Evolutionary conservation across 2,329 filamentous ascomycete species (phyloP), one percentile per base, ranked within the genome.

Genomic region (Myotisia sp.): DNA sequence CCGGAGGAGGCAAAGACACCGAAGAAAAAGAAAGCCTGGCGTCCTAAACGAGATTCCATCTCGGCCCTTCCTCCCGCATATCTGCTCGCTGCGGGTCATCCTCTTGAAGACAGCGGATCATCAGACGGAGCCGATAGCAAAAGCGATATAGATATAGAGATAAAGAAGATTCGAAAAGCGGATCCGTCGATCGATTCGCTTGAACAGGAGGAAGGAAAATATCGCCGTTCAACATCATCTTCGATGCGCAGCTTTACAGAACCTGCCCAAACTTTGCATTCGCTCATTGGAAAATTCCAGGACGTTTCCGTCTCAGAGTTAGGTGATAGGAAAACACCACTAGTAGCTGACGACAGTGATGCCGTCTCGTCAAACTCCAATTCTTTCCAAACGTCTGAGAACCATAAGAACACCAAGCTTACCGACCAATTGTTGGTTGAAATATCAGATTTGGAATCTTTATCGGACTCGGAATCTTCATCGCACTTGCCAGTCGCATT

Each of bases 1-100:
- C 82, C 82, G 0, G 74, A 81, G 46, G 65, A 70, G 37, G 75
- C 76, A 7, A 65, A 70, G 44, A 71, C 70, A 1, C 78, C 76
- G 2, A 61, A 72, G 33, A 75, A 68, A 48, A 79, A 76, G 57
- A 72, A 67, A 42, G 75, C 79, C 9, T 83, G 79, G 74, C 76
- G 68, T 18, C 74, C 77, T 1, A 67, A 69, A 48, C 59, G 33
- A 10, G 33, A 35, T 22, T 21, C 36, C n/a, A 29, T 34, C 24
- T 14, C 33, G 19, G 32, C 36, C n/a, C 26, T 32, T 12, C 19
- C 31, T 8, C 31, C 38, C 17, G 14, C 36, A 9, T 33, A 37
- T 17, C 37, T 42, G 36, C 31, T 33, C 22, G 31, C 29, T 20
- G 34, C 31, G 17, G 8, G 16, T 39, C 29, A 4, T 29, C 27